These are phyloP conservation scores for Perkinsus chesapeaki DNA, from an alignment of 169 alveolate genomes.

Conservation along the genomic window DNA sequence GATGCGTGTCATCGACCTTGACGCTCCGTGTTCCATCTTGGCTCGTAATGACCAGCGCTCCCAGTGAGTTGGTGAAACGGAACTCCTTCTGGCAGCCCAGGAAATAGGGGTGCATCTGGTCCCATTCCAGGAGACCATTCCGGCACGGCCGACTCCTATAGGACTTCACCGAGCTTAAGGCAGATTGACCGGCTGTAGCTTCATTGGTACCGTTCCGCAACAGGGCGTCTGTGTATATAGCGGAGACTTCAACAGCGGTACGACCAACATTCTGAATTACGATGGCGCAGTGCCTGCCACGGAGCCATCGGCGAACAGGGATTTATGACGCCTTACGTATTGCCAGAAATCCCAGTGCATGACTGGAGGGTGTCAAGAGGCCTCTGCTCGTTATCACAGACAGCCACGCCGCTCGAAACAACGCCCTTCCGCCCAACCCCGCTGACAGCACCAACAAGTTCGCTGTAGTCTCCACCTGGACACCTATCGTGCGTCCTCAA, in stretches of 20 bases:
- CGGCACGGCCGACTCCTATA: not conserved
- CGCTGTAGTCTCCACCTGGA: not conserved
- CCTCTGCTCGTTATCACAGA: not conserved
- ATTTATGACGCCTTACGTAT: not conserved
- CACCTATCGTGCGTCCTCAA: not conserved
- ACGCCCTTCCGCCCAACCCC: not conserved
- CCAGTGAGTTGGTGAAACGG: not conserved
- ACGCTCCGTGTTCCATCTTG: constrained; percentile 4
- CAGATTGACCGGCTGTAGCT: not conserved
- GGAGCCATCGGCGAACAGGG: not conserved
- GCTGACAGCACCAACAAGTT: not conserved
- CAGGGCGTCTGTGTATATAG: not conserved
- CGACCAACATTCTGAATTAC: not conserved
- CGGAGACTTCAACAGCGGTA: not conserved
- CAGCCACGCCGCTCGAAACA: not conserved
- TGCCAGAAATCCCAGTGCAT: not conserved
- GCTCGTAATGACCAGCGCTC: not conserved
- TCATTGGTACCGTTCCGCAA: not conserved
- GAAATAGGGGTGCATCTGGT: constrained; percentile 3
- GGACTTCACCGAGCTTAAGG: not conserved
- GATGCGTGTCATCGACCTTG: not conserved
- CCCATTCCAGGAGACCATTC: constrained; percentile 3
- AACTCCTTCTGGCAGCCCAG: constrained; percentile 10
- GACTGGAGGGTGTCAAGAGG: not conserved
- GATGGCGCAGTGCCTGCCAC: not conserved